Base-by-base conservation (phyloP, 2,329 filamentous ascomycete genomes). In the Trichoderma hamatum region DNA sequence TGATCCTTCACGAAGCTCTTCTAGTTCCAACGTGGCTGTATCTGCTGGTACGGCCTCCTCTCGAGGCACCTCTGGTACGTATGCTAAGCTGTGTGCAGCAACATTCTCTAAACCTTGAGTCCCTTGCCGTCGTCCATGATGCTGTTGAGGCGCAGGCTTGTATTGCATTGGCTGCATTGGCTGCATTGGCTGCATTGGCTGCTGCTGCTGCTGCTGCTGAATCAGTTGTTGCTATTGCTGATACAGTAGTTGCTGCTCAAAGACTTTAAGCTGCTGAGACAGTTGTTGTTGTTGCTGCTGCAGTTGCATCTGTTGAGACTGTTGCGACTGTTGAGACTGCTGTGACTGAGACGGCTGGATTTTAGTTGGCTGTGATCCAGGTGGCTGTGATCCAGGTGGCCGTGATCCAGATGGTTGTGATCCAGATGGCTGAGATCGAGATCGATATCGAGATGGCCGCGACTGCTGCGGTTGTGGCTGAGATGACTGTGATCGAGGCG, bases 41-140 rank as follows among this genome's bases (percentile, higher is more conserved):
- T 5, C 16, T 5, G 39, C 49, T 21, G 32, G 19, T 7, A 19
- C n/a, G 28, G 13, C 13, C 4, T 34, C 16, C 46, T 51, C 28
- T 36, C 43, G 46, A 11, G 43, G 21, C 5, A 16, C n/a, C n/a
- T 52, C 60, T 51, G 60, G 11, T 32, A 63, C 60, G 14, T 34
- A 63, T 26, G 60, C 46, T 24, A 51, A 63, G 30, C 43, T 36
- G 11, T 52, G 46, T n/a, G 46, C 46, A 52, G 60, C 60, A 34
- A 63, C 14, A 9, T 24, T 34, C 26, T 16, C 46, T 11, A n/a
- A 14, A 16, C n/a, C 43, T 10, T 30, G 60, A 34, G 46, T 30
- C 26, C 30, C 13, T n/a, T 36, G 60, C 26, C n/a, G 59, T n/a
- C 24, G 59, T n/a, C 21, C 19, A 11, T 32, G 43, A n/a, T 19